Evolutionary conservation across 208 protist genomes (phyloP), one percentile per base, ranked within the genome.

Genomic region (Crithidia mellificae): DNA sequence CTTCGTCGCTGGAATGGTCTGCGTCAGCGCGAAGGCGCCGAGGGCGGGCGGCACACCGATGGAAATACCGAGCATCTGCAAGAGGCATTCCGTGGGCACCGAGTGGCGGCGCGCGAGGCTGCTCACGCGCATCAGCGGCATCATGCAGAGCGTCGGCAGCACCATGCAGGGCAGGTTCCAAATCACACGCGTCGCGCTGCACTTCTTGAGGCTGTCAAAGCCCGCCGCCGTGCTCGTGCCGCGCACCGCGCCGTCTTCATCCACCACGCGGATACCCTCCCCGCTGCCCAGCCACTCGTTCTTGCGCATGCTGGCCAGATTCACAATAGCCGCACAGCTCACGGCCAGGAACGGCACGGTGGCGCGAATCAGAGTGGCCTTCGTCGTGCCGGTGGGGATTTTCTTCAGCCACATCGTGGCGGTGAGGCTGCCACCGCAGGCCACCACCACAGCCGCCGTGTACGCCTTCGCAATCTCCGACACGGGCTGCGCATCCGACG

Each of bases 251-350:
- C 88, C 88, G 55, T 97, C 85, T 72, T 96, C 87, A 65, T 98
- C 92, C 41, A 83, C 85, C 6, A 98, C 81, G 39, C 78, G 72
- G 59, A 98, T 84, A 17, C 94, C 90, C 25, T 72, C 56, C 46
- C 81, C 85, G 46, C 85, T 80, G 29, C 82, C 51, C 67, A 93
- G 90, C 79, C 89, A 94, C 74, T 90, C 88, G 77, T 91, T 93
- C 86, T 96, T 85, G 51, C 89, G 89, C 89, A 94, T 94, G 58
- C 94, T 77, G 34, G 90, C 77, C 22, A 97, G 74, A 74, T 98
- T 98, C 36, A 84, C 86, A n/a, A 88, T 82, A 39, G 90, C 74
- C 30, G 93, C 95, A 2, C 65, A 27, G 22, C 78, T 85, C 1
- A 97, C 92, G 22, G 92, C 95, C 15, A 86, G 29, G 47, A 89